Conservation (phyloP, 2,329 filamentous ascomycete genomes). For the Phyllosticta citribraziliensis region DNA sequence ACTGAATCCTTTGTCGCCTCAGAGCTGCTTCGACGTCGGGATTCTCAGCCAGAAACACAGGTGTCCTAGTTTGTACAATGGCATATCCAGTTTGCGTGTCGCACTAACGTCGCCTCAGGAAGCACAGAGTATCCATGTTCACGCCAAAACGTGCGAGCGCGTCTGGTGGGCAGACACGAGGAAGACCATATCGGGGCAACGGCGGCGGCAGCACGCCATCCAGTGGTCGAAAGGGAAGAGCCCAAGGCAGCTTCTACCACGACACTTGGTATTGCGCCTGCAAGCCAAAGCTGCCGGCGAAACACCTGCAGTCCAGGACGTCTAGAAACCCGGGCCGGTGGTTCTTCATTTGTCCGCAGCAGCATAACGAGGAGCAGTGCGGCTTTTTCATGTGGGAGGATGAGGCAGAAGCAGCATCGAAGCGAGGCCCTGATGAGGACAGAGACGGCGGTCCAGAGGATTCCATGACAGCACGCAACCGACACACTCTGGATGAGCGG, state of each 20-base stretch:
- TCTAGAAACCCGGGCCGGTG: conserved; percentile 45
- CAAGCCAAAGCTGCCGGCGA: conserved; percentile 41
- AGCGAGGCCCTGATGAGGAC: conserved; percentile 24
- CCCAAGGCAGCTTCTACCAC: conserved; percentile 13
- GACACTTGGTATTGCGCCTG: conserved; percentile 44
- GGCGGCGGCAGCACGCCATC: neutral
- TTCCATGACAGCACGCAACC: neutral
- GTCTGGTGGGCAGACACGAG: neutral
- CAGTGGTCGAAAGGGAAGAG: neutral
- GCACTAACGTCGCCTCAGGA: neutral
- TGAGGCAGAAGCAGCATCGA: conserved; percentile 38
- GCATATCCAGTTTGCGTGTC: neutral
- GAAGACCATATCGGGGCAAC: neutral
- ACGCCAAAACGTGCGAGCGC: neutral
- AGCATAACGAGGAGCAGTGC: conserved; percentile 37
- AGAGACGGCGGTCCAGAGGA: neutral
- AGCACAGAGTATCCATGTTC: neutral
- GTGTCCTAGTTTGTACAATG: neutral
- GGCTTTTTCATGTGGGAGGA: conserved; percentile 51
- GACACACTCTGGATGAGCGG: neutral
- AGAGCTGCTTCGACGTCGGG: neutral
- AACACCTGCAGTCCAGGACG: conserved; percentile 48
- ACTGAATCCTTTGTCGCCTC: neutral
- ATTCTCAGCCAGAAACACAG: neutral
- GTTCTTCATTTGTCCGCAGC: conserved; percentile 51